Conservation (phyloP, 2,329 filamentous ascomycete species). For the Beauveria sp. region DNA sequence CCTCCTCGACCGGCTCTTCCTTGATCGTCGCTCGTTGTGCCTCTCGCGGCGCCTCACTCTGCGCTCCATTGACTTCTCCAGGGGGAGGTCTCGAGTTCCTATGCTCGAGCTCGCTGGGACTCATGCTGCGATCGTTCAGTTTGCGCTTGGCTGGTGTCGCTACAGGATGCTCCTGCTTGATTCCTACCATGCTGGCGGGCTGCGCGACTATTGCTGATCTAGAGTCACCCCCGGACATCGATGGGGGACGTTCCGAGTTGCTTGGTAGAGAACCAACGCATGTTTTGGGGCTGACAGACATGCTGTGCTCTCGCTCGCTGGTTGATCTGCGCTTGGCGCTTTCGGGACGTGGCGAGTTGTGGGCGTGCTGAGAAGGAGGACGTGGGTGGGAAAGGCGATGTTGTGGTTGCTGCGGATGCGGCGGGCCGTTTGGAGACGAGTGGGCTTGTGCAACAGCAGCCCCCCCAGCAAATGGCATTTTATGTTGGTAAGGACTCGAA, state of each 20-base stretch:
- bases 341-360: slow-evolving; percentile 35
- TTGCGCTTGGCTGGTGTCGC: slow-evolving; percentile 34
- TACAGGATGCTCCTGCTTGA: slow-evolving; percentile 19
- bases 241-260: slow-evolving; percentile 26
- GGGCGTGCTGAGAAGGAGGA: slow-evolving; percentile 33
- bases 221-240: slow-evolving; percentile 20
- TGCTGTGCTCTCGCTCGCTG: slow-evolving; percentile 59
- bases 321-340: slow-evolving; percentile 45
- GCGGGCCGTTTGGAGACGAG: slow-evolving; percentile 6
- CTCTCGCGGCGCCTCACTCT: not conserved
- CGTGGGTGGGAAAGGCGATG: slow-evolving; percentile 17
- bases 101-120: slow-evolving; percentile 43
- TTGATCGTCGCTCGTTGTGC: not conserved
- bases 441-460: slow-evolving; percentile 4
- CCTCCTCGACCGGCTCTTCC: not conserved
- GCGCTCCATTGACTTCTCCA: slow-evolving; percentile 39
- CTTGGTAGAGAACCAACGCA: slow-evolving; percentile 46
- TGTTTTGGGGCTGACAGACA: slow-evolving; percentile 75
- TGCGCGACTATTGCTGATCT: slow-evolving; percentile 18
- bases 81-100: slow-evolving; percentile 41
- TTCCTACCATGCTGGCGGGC: slow-evolving; percentile 20
- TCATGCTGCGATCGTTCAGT: slow-evolving; percentile 33
- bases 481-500: slow-evolving; percentile 55
- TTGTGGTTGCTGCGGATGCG: slow-evolving; percentile 9
- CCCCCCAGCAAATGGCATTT: not conserved